Conservation (phyloP, 192 early-diverging fungal genomes). For the Diversispora eburnea region DNA sequence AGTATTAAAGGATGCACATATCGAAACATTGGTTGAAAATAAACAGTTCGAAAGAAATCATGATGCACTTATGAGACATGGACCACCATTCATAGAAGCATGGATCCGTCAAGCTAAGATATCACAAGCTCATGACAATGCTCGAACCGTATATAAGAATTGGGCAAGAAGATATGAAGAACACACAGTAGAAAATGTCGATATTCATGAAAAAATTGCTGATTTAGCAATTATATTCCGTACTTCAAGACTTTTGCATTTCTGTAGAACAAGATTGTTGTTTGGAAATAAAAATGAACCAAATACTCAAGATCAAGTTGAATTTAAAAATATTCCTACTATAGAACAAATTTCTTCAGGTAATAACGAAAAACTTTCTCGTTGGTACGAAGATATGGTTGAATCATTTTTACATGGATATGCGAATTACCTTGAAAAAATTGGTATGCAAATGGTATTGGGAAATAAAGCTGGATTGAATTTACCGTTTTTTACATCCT, state of each 20-base stretch:
- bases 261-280: conserved; percentile 53
- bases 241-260: conserved; percentile 55
- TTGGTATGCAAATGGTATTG: conserved; percentile 59
- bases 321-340: background rate
- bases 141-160: conserved; percentile 51
- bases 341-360: background rate
- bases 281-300: conserved; percentile 43
- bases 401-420: conserved; percentile 56
- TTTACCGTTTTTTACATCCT: conserved; percentile 37
- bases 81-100: conserved; percentile 49
- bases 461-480: conserved; percentile 45
- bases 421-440: conserved; percentile 47
- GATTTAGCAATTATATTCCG: conserved; percentile 52
- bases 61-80: conserved; percentile 52
- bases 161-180: conserved; percentile 51
- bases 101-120: conserved; percentile 46
- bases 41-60: conserved; percentile 29
- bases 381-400: conserved; percentile 47
- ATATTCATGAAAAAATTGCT: conserved; percentile 43
- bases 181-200: conserved; percentile 31
- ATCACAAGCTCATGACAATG: conserved; percentile 52
- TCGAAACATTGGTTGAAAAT: background rate
- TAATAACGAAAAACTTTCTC: conserved; percentile 4
- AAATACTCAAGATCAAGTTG: conserved; percentile 7
- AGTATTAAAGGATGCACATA: conserved; percentile 7